Base-by-base conservation (phyloP, 306 rosid genomes). In the Crotalaria pallida region DNA sequence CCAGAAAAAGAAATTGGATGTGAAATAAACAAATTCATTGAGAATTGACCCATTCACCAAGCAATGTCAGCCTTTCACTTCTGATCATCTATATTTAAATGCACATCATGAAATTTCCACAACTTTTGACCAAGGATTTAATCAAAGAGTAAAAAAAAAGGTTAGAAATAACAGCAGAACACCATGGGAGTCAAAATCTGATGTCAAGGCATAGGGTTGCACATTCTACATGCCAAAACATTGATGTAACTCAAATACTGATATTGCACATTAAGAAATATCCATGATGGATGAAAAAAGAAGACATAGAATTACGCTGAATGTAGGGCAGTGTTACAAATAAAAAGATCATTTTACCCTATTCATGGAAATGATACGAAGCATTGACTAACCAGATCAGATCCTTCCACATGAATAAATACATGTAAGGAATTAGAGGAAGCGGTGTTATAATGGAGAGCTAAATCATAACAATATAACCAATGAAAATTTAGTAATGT, bases 381-480 rank as follows among this genome's bases (percentile, higher is more conserved):
- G 56, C 60, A 45, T 10, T 4, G 4, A 61, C 44, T 16, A 59
- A 51, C 55, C 53, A 60, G 41, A 60, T 16, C 29, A 34, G 58
- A 67, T 17, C 44, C 65, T 74, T 62, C 53, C 57, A 71, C n/a
- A 38, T 13, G n/a, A 49, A 53, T 55, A 57, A 41, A 61, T 26
- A 53, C 50, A 45, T 34, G 43, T 1, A 58, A 71, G n/a, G 55
- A 50, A 43, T 38, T 21, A 29, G 27, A 67, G 63, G 27, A 45
- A 33, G 53, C 9, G 24, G 34, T 12, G 62, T 57, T 55, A 55
- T 33, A 61, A 17, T 68, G 71, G n/a, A 56, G 36, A 56, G 67
- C 38, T 10, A 80, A 64, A 29, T 6, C 40, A 24, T 13, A 50
- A 71, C 22, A 44, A 48, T 16, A 47, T 43, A 34, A 50, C 13